Conservation (phyloP, 257 asterid genomes). For the Coffea eugenioides region DNA sequence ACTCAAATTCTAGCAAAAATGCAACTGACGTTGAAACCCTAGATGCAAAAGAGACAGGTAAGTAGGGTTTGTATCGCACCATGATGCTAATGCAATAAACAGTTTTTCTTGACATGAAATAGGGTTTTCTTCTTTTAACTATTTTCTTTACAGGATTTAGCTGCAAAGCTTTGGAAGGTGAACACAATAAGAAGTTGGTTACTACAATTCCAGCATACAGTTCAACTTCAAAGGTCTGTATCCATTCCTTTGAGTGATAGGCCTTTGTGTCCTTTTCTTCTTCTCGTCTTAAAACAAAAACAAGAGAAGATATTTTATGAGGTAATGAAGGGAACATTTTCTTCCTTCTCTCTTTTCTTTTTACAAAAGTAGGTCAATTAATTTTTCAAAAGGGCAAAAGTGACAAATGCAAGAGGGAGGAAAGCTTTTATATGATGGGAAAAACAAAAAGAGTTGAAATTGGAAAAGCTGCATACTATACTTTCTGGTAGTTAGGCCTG, state of each 20-base stretch:
- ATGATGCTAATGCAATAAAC: not conserved
- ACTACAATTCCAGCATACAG: slow-evolving; percentile 27
- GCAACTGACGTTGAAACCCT: slow-evolving; percentile 10
- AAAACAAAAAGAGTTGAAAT: slow-evolving; percentile 27
- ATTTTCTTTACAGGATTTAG: slow-evolving; percentile 31
- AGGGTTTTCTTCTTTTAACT: not conserved
- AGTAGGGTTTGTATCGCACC: not conserved
- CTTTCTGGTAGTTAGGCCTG: slow-evolving; percentile 36
- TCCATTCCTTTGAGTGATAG: not conserved
- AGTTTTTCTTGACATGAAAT: slow-evolving; percentile 15
- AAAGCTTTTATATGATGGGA: slow-evolving; percentile 43
- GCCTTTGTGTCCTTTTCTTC: not conserved
- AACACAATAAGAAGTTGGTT: slow-evolving; percentile 31
- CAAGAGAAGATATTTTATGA: not conserved
- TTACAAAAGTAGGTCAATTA: slow-evolving; percentile 18
- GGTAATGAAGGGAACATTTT: not conserved
- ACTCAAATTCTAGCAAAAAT: slow-evolving; percentile 20
- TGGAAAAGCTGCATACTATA: slow-evolving; percentile 43
- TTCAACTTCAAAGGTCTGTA: slow-evolving; percentile 41
- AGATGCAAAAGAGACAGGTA: slow-evolving; percentile 32
- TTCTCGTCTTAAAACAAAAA: not conserved
- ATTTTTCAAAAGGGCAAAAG: slow-evolving; percentile 29
- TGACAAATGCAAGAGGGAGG: slow-evolving; percentile 14
- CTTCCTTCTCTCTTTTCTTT: not conserved
- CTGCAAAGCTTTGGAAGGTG: slow-evolving; percentile 35